Base-by-base conservation (phyloP, 1,139 yeast species). In the Scheffersomyces quercinus region DNA sequence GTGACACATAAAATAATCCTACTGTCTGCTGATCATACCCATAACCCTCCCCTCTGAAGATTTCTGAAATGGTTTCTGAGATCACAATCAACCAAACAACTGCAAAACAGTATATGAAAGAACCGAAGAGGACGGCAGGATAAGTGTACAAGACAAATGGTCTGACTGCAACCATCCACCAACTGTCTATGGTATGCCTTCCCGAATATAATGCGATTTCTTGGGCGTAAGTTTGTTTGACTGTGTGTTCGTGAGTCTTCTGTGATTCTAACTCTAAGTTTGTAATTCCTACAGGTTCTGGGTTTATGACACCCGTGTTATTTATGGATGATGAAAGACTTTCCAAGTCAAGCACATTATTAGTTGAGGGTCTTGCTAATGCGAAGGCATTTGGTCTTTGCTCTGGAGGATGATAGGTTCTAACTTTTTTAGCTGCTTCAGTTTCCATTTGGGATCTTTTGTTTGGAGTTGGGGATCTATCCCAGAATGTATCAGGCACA, bases 401-500 rank as follows among this genome's bases (percentile, higher is more conserved):
- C 12, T 47, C 52, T 8, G 69, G 69, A 12, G 66, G 64, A 36
- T 54, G 53, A 45, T 65, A 62, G 16, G 52, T 47, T 7, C 52
- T 51, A n/a, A 69, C 77, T 32, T 64, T 68, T 47, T 72, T 66
- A 1, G 85, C 85, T 15, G 68, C 67, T 41, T 65, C 67, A 3
- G 83, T 69, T 58, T 81, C 86, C 44, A 65, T 64, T 15, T 66
- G 56, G 2, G 83, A 76, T 48, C 82, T 69, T 52, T 72, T 68
- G 50, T 72, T 75, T 4, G 77, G 78, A 2, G 67, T 65, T 5
- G 86, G 83, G 1, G 75, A 60, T 45, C 87, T 67, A 47, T 79
- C 82, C 84, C 85, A 82, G 59, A 79, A 81, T 0, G 87, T 82
- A 48, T 82, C 87, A 1, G 86, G 86, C 13, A 80, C 85, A 56